Conservation (phyloP, 2,329 filamentous ascomycete genomes). For the Neonectria ditissima region DNA sequence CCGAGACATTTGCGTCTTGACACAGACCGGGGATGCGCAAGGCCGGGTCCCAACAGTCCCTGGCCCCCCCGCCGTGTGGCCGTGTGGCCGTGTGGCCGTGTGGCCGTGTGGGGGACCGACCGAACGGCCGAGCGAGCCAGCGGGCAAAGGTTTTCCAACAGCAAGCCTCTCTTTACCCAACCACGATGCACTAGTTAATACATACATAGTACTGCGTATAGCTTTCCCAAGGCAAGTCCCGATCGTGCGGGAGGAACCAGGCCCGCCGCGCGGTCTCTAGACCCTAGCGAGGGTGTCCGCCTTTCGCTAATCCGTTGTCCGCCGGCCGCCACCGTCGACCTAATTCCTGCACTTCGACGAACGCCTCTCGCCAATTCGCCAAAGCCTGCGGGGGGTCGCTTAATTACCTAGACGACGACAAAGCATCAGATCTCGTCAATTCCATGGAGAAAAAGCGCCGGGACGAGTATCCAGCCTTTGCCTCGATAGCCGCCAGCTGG, state of each 20-base stretch:
- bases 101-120: constrained; percentile 1
- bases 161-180: background rate
- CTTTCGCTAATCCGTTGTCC: background rate
- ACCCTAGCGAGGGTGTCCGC: too few relatives aligned
- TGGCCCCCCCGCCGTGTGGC: background rate
- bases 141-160: too few relatives aligned
- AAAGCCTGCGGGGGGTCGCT: background rate
- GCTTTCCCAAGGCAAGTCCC: constrained; percentile 1
- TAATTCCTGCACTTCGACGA: background rate
- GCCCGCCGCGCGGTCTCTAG: constrained; percentile 10
- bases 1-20: constrained; percentile 18
- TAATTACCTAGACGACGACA: background rate
- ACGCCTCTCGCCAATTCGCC: background rate
- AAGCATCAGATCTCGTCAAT: background rate
- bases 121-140: background rate
- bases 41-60: background rate
- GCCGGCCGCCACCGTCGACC: background rate
- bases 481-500: background rate
- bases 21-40: constrained; percentile 7
- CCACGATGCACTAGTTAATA: background rate
- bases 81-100: background rate
- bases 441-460: background rate
- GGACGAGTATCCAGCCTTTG: background rate
- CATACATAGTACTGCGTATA: too few relatives aligned
- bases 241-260: constrained; percentile 4